These are phyloP conservation scores for Pseudocohnilembus persalinus DNA, from an alignment of 169 alveolate genomes.

Conservation along the genomic window DNA sequence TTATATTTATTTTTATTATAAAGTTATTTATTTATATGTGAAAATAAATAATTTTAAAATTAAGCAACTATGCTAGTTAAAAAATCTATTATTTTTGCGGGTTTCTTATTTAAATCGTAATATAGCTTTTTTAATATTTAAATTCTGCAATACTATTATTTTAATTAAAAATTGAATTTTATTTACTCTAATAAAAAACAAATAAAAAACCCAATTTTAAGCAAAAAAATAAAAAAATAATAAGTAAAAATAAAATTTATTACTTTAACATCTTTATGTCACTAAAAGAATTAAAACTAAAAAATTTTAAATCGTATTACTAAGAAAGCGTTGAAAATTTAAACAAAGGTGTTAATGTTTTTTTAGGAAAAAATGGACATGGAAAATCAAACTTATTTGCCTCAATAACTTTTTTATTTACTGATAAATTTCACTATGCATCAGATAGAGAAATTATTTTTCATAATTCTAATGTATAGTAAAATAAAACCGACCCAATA, in stretches of 20 bases:
- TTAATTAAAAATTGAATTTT: too few species aligned
- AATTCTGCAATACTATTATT: too few species aligned
- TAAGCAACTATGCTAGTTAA: too few species aligned
- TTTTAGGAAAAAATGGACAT: neutral
- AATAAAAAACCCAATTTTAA: neutral
- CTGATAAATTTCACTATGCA: neutral
- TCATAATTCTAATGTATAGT: neutral
- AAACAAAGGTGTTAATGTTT: neutral
- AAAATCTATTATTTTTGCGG: too few species aligned
- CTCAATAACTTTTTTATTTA: neutral
- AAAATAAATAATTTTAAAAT: too few species aligned
- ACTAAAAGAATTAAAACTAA: too few species aligned
- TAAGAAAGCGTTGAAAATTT: neutral
- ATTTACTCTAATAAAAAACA: too few species aligned
- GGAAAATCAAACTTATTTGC: neutral
- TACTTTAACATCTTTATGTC: neutral
- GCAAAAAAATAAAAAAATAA: too few species aligned
- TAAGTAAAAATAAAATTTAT: neutral
- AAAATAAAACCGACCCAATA: neutral
- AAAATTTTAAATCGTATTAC: neutral
- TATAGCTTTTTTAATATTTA: too few species aligned
- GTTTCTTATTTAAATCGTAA: too few species aligned
- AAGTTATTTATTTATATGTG: too few species aligned
- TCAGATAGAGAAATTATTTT: neutral
- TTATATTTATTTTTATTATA: too few species aligned